Evolutionary conservation across 2,329 filamentous ascomycete genomes (phyloP).

Genomic region (Cladophialophora exuberans): DNA sequence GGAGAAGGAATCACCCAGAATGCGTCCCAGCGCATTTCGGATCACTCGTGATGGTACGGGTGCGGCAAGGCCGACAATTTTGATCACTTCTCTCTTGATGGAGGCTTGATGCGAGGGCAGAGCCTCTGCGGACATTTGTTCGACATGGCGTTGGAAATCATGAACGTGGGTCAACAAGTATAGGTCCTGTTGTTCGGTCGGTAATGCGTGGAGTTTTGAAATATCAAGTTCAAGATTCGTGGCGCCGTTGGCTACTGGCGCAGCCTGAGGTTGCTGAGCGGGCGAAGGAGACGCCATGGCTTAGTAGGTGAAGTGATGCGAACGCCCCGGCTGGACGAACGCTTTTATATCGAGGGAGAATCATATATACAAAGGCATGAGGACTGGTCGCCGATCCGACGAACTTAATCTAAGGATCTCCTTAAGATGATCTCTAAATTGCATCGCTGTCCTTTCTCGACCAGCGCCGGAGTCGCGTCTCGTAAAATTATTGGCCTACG

Average conservation of each 20-base stretch:
- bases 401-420: no score
- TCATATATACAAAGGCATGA: constrained; percentile 20
- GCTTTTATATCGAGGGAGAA: constrained; percentile 2
- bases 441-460: no score
- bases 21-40: constrained; percentile 83
- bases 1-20: constrained; percentile 78
- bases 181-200: constrained; percentile 92
- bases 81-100: constrained; percentile 91
- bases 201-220: constrained; percentile 83
- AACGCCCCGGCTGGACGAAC: constrained; percentile 25
- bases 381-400: no score
- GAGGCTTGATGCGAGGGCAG: constrained; percentile 87
- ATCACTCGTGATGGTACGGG: constrained; percentile 86
- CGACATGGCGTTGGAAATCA: constrained; percentile 78
- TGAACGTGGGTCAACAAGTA: constrained; percentile 89
- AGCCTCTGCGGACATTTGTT: constrained; percentile 72
- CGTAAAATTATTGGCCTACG: no score
- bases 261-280: constrained; percentile 9
- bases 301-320: constrained; percentile 6
- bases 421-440: no score
- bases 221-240: constrained; percentile 72
- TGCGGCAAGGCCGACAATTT: constrained; percentile 80
- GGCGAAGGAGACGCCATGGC: constrained; percentile 21
- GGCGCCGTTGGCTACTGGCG: constrained; percentile 23
- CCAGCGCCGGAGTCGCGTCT: no score